Evolutionary conservation across 2,329 filamentous ascomycete genomes (phyloP), one percentile per base, ranked within the genome.

Genomic region (Alternaria ethzedia): DNA sequence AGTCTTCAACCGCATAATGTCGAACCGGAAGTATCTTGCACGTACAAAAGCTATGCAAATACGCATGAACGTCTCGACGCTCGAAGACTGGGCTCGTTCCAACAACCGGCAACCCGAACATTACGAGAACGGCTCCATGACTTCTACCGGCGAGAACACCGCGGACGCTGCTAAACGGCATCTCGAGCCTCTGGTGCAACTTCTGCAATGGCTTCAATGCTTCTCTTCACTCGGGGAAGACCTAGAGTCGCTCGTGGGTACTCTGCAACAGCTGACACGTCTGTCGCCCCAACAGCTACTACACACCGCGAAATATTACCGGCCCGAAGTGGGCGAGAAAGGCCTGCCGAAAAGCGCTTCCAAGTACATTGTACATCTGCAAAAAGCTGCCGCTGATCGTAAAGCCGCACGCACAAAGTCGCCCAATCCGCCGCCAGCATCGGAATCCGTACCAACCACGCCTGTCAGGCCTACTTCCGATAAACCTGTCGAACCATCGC

Each of bases 41-140:
- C 88, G 96, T 57, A 99, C 96, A 17, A 99, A 99, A 80, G 96
- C 96, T 4, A 99, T 99, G 96, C 96, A 99, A 79, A 98, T 99
- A 72, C 92, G 96, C 70, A 98, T 99, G 94, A 99, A 99, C 78
- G 89, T 99, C 7, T 98, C 96, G 0, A 91, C 90, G 8, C 84
- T 99, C 20, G 96, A 99, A 79, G 96, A 99, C 76, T 99, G 96
- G 96, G 95, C 96, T 2, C 88, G 95, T 28, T 87, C 88, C 15
- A 99, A 99, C 81, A 98, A 97, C 78, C 89, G 96, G 26, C 91
- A 96, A 70, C 94, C 96, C 2, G 96, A 98, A 76, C 95, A 98
- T 80, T 98, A 93, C 78, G 95, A 99, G 79, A 91, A 94, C 71
- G 95, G 95, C 17, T 94, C 95, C 57, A 94, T 93, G 80, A 91